These are phyloP conservation scores for Trichoderma sp. DNA, from an alignment of 2,329 filamentous ascomycete genomes.

Conservation along the genomic window DNA sequence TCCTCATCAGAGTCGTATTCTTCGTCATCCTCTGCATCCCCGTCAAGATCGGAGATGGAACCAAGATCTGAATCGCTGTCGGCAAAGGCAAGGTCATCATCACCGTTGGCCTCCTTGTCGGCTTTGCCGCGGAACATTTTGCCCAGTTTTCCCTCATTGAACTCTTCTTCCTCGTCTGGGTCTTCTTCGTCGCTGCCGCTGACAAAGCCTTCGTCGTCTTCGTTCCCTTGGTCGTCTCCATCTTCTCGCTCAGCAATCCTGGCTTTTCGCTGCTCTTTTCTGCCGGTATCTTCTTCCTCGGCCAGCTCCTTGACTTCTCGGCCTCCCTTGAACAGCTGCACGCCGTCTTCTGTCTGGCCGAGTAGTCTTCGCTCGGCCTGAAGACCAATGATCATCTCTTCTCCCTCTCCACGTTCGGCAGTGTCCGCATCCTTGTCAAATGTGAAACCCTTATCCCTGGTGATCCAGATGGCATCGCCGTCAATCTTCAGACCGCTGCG, in stretches of 20 bases:
- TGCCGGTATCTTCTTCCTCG: constrained; percentile 57
- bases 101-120: constrained; percentile 52
- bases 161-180: constrained; percentile 58
- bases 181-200: constrained; percentile 56
- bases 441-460: constrained; percentile 68
- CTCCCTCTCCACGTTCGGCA: constrained; percentile 83
- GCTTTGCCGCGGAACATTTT: constrained; percentile 58
- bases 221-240: constrained; percentile 59
- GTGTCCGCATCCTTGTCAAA: constrained; percentile 70
- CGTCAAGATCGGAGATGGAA: constrained; percentile 66
- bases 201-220: constrained; percentile 57
- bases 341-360: constrained; percentile 77
- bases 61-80: constrained; percentile 97
- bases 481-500: constrained; percentile 95
- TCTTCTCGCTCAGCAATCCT: constrained; percentile 62
- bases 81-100: constrained; percentile 83
- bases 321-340: constrained; percentile 83
- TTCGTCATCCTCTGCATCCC: constrained; percentile 50
- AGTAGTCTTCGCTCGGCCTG: constrained; percentile 81
- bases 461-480: constrained; percentile 93
- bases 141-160: constrained; percentile 61
- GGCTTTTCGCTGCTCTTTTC: constrained; percentile 60
- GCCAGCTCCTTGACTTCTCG: constrained; percentile 63
- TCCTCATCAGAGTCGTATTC: constrained; percentile 66
- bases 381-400: constrained; percentile 89